A percentile compares a stretch with the other conserved stretches of the same genome.
phyloP scores from a whole-genome alignment of 805 yeast genomes.

The Lipomyces starkeyi region DNA sequence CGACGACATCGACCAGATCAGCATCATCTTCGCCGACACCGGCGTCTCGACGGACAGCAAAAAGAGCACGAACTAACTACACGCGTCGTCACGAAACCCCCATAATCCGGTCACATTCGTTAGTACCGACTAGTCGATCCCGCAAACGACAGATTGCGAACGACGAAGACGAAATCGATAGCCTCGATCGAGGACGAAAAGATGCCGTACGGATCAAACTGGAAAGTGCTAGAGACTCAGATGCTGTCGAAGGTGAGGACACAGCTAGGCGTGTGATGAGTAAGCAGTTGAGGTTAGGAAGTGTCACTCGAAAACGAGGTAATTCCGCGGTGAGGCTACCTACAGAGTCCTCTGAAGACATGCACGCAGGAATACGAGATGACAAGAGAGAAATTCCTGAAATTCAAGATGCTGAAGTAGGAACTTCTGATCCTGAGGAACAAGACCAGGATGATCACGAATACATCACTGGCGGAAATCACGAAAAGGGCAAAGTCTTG shows the following conservation, averaged over 20 bases:
- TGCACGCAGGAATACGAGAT: not conserved
- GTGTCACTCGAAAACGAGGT: not conserved
- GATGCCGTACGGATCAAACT: not conserved
- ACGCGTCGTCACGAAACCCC: not conserved
- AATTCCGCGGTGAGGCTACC: not conserved
- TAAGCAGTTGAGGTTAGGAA: not conserved
- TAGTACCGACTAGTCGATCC: not conserved
- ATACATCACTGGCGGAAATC: not conserved
- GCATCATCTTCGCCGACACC: not conserved
- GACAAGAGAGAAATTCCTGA: not conserved
- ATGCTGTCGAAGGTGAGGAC: not conserved
- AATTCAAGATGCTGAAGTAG: not conserved
- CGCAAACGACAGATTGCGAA: not conserved
- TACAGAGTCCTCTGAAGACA: not conserved
- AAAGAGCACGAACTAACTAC: not conserved
- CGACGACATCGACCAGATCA: not conserved
- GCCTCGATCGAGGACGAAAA: not conserved
- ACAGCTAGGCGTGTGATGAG: not conserved
- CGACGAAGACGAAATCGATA: not conserved
- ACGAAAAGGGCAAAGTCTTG: not conserved
- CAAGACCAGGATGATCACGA: not conserved
- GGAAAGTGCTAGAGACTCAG: not conserved
- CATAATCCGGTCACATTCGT: not conserved
- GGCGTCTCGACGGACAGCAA: not conserved
- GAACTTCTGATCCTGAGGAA: not conserved